Evolutionary conservation across 768 basidiomycete genomes (phyloP), one percentile per base, ranked within the genome.

Genomic region (Tricholoma bakamatsutake): DNA sequence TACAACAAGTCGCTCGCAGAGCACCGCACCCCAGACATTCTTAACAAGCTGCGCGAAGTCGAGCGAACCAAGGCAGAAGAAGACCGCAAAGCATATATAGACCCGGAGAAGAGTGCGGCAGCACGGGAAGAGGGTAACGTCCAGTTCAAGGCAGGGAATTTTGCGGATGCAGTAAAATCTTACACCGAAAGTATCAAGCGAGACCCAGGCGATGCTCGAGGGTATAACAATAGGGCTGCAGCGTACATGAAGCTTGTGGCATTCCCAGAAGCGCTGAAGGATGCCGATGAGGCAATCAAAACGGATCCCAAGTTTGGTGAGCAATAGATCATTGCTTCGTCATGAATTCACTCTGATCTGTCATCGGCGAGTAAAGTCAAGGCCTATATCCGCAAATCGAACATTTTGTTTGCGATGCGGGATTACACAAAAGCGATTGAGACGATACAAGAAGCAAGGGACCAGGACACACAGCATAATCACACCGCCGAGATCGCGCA

Each of bases 141-240:
- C 40, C 80, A 85, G 35, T 99, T 98, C 83, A 98, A 98, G 77
- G 78, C 73, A 2, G 96, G 93, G 17, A 87, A 96, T 70, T 99
- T 94, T 71, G 95, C 85, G 10, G 84, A 80, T 10, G 90, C 96
- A 0, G 95, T 99, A 62, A 93, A 91, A 75, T 76, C 80, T 37
- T 99, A 99, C 75, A 81, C 90, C 35, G 97, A 99, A 73, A 89
- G 93, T 59, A 97, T 98, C 80, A 98, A 98, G 76, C 88, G 97
- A 50, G 87, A 92, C 64, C 96, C 97, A 40, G 69, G 72, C 35
- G 97, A 99, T 67, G 82, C 96, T 12, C 80, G 88, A 60, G 94
- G 91, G 8, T 99, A 98, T 77, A 98, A 96, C 71, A 99, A 99
- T 76, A 88, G 97, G 49, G 93, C 97, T n/a, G 88, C 93, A 28